A percentile compares a stretch with the other conserved stretches of the same genome.
These are phyloP conservation scores for Verticillium klebahnii DNA, from an alignment of 2,329 filamentous ascomycete species.

Conservation along the genomic window DNA sequence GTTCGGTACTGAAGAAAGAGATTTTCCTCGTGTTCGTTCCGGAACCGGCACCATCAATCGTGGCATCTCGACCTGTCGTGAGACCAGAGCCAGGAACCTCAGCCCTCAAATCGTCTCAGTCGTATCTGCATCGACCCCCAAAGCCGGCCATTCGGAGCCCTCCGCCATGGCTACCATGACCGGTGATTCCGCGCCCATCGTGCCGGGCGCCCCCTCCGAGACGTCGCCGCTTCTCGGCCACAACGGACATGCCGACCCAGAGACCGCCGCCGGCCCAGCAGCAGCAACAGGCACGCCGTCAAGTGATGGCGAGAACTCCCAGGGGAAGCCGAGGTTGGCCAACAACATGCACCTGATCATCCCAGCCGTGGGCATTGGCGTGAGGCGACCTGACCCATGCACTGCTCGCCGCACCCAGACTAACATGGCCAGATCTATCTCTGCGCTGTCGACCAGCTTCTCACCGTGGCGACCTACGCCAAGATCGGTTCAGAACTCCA, in stretches of 20 bases:
- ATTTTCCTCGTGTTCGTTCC: too few species aligned
- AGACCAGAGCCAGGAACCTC: neutral
- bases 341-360: conserved; percentile 32
- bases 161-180: conserved; percentile 1
- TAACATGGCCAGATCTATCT: conserved; percentile 56
- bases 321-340: conserved; percentile 21
- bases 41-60: too few species aligned
- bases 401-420: neutral
- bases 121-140: neutral
- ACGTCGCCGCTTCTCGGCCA: conserved; percentile 20
- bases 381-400: conserved; percentile 12
- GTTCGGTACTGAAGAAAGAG: too few species aligned
- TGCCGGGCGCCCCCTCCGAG: conserved; percentile 14
- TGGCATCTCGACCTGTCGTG: too few species aligned
- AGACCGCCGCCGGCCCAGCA: neutral
- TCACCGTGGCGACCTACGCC: conserved; percentile 74
- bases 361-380: conserved; percentile 32
- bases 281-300: conserved; percentile 8
- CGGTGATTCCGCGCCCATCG: neutral
- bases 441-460: conserved; percentile 69
- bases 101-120: neutral
- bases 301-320: conserved; percentile 5
- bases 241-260: conserved; percentile 5
- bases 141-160: neutral
- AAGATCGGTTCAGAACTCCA: conserved; percentile 72